Evolutionary conservation across 2,329 filamentous ascomycete genomes (phyloP), one percentile per base, ranked within the genome.

Genomic region (Scytalidium lignicola): DNA sequence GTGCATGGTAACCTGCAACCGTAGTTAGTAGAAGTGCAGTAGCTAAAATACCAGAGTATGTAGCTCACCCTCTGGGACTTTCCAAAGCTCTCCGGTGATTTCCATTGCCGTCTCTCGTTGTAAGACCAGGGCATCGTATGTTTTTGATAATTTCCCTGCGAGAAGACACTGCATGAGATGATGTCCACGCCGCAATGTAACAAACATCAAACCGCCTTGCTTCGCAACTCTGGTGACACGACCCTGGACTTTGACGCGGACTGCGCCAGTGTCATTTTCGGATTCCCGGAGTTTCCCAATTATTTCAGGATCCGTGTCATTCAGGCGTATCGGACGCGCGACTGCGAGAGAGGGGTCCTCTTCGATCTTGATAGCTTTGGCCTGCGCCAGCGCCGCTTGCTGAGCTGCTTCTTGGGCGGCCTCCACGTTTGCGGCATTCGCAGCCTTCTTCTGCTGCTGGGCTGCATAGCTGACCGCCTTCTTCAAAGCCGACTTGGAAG

Each of bases 121-220:
- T 55, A 89, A 73, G 9, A 82, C 86, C 60, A 88, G 72, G 51
- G 83, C 82, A 61, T 88, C 84, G 69, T 87, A 87, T 15, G 83
- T 85, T 69, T 85, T 86, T 58, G 89, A 86, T 60, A 97, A 78
- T 55, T 90, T 78, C 50, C 90, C 90, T 2, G 76, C 69, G 48
- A 96, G 74, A 54, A 96, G 79, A 64, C 89, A 91, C 74, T 96
- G 90, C 67, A 97, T 76, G 63, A 85, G 84, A 47, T 87, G 88
- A 62, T 91, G 88, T 51, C 91, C 91, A 65, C 95, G 89, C 55
- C 84, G 78, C 55, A 96, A 74, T n/a, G 86, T 92, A 64, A 96
- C 76, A 70, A 96, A 96, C 49, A 90, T 84, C 55, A 89, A 80
- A 63, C 88, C 85, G 70, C 92, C 93, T 71, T 96, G 91, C 53